phyloP scores from a whole-genome alignment of 495 filamentous ascomycete species.

The Amorphotheca resinae region DNA sequence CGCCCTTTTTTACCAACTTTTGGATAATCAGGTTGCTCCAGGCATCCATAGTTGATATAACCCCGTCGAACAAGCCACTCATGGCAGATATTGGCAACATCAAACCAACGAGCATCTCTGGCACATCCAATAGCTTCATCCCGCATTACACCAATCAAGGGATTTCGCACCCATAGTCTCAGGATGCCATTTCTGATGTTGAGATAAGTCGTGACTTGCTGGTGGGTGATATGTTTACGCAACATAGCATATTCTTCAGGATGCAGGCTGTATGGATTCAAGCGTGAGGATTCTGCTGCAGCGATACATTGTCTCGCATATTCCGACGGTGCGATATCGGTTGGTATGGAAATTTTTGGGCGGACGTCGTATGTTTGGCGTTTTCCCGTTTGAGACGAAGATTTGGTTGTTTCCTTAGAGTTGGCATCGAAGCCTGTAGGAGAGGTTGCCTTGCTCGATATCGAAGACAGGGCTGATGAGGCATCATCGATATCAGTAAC shows the following conservation, averaged over 20 bases:
- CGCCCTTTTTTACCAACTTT: constrained; percentile 20
- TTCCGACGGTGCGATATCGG: constrained; percentile 53
- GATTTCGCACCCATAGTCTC: constrained; percentile 81
- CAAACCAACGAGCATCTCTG: constrained; percentile 82
- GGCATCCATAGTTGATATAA: constrained; percentile 94
- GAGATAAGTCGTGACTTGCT: constrained; percentile 89
- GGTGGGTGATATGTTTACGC: constrained; percentile 66
- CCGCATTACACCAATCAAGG: constrained; percentile 69
- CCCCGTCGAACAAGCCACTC: constrained; percentile 85
- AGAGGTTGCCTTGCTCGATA: constrained; percentile 45
- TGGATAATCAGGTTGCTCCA: constrained; percentile 39
- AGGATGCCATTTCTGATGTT: constrained; percentile 96
- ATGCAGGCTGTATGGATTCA: constrained; percentile 84
- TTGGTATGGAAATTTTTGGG: constrained; percentile 72
- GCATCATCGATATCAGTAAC: constrained; percentile 31
- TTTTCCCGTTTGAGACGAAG: constrained; percentile 1
- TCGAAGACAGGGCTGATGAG: constrained; percentile 31
- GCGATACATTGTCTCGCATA: constrained; percentile 81
- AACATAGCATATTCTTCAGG: constrained; percentile 72
- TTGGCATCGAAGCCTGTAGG: constrained; percentile 33
- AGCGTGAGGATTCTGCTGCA: constrained; percentile 76
- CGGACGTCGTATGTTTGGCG: constrained; percentile 40
- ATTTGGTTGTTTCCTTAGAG: constrained; percentile 10
- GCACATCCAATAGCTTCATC: constrained; percentile 91
- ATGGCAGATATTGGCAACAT: constrained; percentile 75